These are phyloP conservation scores for Pseudognaphalium luteoalbum DNA, from an alignment of 129 eudicot species.

Conservation along the genomic window DNA sequence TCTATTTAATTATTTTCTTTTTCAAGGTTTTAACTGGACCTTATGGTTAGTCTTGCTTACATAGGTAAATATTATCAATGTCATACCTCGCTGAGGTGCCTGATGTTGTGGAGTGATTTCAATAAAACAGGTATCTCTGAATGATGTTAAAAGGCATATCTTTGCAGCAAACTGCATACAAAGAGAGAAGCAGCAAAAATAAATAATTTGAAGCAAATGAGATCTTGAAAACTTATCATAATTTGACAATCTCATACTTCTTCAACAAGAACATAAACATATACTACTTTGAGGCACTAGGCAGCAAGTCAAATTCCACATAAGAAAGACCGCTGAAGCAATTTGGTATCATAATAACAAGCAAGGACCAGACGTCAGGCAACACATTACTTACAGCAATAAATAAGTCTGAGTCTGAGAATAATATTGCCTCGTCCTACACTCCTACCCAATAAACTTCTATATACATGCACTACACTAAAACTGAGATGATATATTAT, in stretches of 20 bases:
- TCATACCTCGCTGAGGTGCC: constrained; percentile 60
- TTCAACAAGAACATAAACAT: neutral
- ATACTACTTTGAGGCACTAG: neutral
- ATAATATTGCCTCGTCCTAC: constrained; percentile 12
- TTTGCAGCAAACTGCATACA: constrained; percentile 73
- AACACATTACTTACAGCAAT: constrained; percentile 21
- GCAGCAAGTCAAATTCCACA: neutral
- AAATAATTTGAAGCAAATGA: constrained; percentile 16
- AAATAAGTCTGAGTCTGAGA: constrained; percentile 15
- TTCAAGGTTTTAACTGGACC: neutral
- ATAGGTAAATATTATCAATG: neutral
- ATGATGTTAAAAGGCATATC: constrained; percentile 83
- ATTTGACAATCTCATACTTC: neutral
- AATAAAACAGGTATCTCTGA: constrained; percentile 79
- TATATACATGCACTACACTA: neutral
- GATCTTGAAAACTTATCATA: constrained; percentile 4
- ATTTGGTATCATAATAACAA: neutral
- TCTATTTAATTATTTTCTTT: neutral
- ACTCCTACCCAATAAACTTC: constrained; percentile 3
- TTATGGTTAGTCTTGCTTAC: constrained; percentile 1
- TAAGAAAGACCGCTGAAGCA: neutral
- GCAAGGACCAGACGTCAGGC: neutral
- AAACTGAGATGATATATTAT: neutral
- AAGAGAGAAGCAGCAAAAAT: neutral
- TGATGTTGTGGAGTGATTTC: constrained; percentile 68